Conservation (phyloP, 805 yeast genomes). For the Grigorovia transvaalensis region DNA sequence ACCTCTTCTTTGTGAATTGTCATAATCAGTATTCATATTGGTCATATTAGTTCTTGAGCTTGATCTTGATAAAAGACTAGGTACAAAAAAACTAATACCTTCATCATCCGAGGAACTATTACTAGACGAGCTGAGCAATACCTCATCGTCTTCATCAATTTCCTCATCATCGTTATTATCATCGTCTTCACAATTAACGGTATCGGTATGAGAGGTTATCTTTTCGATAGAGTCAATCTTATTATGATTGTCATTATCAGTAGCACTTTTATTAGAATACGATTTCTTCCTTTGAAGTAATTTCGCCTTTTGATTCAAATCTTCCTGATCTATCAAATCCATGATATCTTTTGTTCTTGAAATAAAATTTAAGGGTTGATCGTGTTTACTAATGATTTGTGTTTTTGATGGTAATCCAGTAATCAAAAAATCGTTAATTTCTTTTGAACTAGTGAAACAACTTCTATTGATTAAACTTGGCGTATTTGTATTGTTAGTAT, state of each 20-base stretch:
- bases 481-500: no score
- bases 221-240: no score
- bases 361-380: slow-evolving; percentile 1
- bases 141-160: slow-evolving; percentile 23
- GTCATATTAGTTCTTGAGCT: slow-evolving; percentile 13
- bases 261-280: no score
- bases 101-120: slow-evolving; percentile 28
- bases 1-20: slow-evolving; percentile 8
- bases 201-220: not conserved
- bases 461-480: not conserved
- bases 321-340: slow-evolving; percentile 2
- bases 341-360: slow-evolving; percentile 3
- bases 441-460: not conserved
- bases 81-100: slow-evolving; percentile 31
- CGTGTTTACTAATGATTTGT: slow-evolving; percentile 2
- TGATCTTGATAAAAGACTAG: slow-evolving; percentile 23
- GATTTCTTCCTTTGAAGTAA: not conserved
- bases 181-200: not conserved
- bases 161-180: slow-evolving; percentile 12
- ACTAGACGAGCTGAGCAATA: slow-evolving; percentile 6
- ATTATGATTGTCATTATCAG: not conserved
- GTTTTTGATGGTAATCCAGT: not conserved
- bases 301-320: not conserved
- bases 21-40: slow-evolving; percentile 3
- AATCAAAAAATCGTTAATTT: not conserved